phyloP scores from a whole-genome alignment of 2,329 filamentous ascomycete species.

The Calonectria henricotiae region DNA sequence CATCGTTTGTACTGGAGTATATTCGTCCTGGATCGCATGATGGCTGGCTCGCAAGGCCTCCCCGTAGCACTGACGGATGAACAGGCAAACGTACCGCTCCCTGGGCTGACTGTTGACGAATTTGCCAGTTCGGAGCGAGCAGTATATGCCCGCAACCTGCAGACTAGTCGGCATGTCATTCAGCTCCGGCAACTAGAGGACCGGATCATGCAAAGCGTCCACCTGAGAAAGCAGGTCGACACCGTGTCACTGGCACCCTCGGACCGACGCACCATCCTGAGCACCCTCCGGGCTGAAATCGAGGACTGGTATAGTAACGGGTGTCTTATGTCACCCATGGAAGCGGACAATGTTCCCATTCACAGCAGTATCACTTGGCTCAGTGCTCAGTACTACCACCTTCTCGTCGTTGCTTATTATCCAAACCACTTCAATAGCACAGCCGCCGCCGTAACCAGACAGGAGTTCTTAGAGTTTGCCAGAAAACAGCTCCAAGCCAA shows the following conservation, averaged over 20 bases:
- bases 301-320: constrained; percentile 66
- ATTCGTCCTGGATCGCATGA: constrained; percentile 65
- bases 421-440: constrained; percentile 61
- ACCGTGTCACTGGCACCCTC: constrained; percentile 53
- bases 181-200: constrained; percentile 63
- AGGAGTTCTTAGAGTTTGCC: constrained; percentile 59
- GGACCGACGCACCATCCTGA: constrained; percentile 56
- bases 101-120: constrained; percentile 64
- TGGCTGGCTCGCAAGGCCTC: constrained; percentile 61
- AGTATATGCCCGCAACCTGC: constrained; percentile 60
- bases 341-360: constrained; percentile 63
- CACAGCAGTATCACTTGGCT: constrained; percentile 65
- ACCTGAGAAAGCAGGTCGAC: constrained; percentile 54
- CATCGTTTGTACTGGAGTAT: constrained; percentile 65
- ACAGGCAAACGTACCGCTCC: constrained; percentile 61
- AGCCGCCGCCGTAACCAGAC: constrained; percentile 51
- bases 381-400: constrained; percentile 62
- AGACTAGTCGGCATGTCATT: constrained; percentile 65
- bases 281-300: constrained; percentile 60
- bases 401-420: constrained; percentile 63
- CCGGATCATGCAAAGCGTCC: constrained; percentile 59
- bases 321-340: constrained; percentile 62
- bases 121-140: constrained; percentile 60
- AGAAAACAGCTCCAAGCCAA: constrained; percentile 63
- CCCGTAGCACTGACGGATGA: constrained; percentile 61